Percentiles rank a stretch among this genome's conserved stretches.
Conservation (phyloP, 306 rosid genomes). For the Hippophae rhamnoides region DNA sequence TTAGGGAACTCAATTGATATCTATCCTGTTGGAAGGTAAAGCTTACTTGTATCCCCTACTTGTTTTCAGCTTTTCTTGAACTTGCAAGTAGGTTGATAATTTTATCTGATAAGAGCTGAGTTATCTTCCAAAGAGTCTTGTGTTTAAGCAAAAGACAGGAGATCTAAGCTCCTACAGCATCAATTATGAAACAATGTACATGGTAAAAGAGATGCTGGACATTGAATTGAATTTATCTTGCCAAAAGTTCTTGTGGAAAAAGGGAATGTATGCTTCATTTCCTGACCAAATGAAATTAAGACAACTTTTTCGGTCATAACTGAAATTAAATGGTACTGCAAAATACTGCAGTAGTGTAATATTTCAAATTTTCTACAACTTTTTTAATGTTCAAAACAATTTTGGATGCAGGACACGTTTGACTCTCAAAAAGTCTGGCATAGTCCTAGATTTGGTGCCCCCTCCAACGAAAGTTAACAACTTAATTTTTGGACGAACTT, state of each 20-base stretch:
- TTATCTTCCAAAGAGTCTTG: neutral
- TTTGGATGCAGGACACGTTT: slow-evolving; percentile 57
- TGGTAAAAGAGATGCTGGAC: too few species aligned
- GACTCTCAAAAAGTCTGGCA: slow-evolving; percentile 74
- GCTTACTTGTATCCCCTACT: slow-evolving; percentile 3
- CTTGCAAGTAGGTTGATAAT: neutral
- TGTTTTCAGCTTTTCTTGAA: neutral
- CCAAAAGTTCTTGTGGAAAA: neutral
- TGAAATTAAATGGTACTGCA: neutral
- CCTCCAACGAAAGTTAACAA: slow-evolving; percentile 93
- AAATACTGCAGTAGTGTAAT: neutral
- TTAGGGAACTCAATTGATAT: slow-evolving; percentile 82
- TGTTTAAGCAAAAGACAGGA: too few species aligned
- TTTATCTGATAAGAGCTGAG: neutral
- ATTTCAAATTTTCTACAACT: slow-evolving; percentile 4
- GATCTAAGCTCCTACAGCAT: too few species aligned
- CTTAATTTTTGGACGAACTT: slow-evolving; percentile 84
- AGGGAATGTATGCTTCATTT: too few species aligned
- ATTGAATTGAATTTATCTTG: neutral
- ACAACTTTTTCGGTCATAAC: too few species aligned
- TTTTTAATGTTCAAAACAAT: too few species aligned
- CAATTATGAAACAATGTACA: too few species aligned
- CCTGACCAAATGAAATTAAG: too few species aligned
- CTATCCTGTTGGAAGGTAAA: slow-evolving; percentile 92
- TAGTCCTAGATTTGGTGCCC: slow-evolving; percentile 75